Conservation (phyloP, 2,329 filamentous ascomycete genomes). For the Blastomyces percursus region DNA sequence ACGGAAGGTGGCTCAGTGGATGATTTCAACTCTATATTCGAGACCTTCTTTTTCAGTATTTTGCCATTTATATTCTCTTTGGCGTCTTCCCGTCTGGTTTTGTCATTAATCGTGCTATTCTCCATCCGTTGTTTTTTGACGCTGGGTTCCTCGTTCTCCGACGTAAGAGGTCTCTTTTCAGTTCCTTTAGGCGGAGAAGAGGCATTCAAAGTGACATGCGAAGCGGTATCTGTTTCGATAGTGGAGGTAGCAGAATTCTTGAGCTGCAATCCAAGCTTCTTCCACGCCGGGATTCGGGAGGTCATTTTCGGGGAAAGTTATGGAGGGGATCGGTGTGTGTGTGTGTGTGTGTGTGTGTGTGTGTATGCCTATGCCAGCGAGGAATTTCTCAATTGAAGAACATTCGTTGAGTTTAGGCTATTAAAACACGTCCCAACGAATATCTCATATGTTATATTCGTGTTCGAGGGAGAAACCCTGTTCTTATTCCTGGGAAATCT, state of each 20-base stretch:
- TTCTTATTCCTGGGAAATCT: not conserved
- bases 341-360: not conserved
- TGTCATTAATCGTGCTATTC: slow-evolving; percentile 4
- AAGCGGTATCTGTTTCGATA: not conserved
- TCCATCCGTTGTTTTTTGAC: slow-evolving; percentile 20
- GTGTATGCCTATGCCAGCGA: not conserved
- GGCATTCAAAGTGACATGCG: not conserved
- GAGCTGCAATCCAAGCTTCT: slow-evolving; percentile 49
- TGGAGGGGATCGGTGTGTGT: not conserved
- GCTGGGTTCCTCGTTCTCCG: slow-evolving; percentile 14
- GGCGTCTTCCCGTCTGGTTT: not conserved
- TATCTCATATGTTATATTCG: not conserved
- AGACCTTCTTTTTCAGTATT: not conserved
- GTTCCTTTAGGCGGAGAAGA: slow-evolving; percentile 5
- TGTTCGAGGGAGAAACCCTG: not conserved
- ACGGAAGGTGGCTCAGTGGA: not conserved
- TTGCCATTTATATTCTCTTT: not conserved
- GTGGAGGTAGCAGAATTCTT: slow-evolving; percentile 37
- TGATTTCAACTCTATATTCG: slow-evolving; percentile 10
- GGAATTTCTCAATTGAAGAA: not conserved
- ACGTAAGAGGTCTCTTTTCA: slow-evolving; percentile 7
- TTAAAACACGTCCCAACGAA: not conserved
- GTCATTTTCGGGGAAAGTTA: not conserved
- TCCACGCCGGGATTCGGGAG: slow-evolving; percentile 45
- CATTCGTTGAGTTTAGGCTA: not conserved